A percentile compares a stretch with the other conserved stretches of the same genome.
These are phyloP conservation scores for Penicillium sp. DNA, from an alignment of 2,329 filamentous ascomycete species.

Conservation along the genomic window DNA sequence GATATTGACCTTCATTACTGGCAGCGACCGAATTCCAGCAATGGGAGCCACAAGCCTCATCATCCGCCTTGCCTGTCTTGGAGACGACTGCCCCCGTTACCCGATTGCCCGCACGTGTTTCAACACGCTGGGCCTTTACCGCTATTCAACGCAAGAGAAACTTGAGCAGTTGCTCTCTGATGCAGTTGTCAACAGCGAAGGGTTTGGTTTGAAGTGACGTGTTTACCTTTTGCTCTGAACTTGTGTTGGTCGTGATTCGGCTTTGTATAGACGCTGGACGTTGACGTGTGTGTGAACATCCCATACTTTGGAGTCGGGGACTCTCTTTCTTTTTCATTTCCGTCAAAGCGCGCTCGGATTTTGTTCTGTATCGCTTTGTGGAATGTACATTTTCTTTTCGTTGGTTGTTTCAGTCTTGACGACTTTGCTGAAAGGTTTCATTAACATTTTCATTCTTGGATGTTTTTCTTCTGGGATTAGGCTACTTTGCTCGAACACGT, in stretches of 20 bases:
- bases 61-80: conserved; percentile 73
- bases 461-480: not conserved
- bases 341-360: not conserved
- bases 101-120: conserved; percentile 90
- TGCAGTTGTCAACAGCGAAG: conserved; percentile 85
- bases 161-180: conserved; percentile 75
- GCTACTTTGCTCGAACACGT: conserved; percentile 1
- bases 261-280: conserved; percentile 13
- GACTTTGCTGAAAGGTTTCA: not conserved
- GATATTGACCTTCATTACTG: conserved; percentile 82
- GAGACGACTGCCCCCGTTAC: conserved; percentile 70
- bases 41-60: conserved; percentile 78
- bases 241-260: conserved; percentile 3
- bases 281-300: conserved; percentile 4
- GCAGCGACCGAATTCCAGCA: conserved; percentile 85
- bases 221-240: not conserved
- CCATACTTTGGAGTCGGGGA: not conserved
- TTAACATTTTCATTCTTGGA: not conserved
- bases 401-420: not conserved
- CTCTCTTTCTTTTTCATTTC: not conserved
- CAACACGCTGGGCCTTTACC: conserved; percentile 76
- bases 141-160: conserved; percentile 65
- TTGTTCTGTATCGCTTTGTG: not conserved
- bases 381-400: not conserved
- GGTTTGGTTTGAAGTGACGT: conserved; percentile 73